A percentile compares a stretch with the other conserved stretches of the same genome.
These are phyloP conservation scores for Bruguiera gymnorhiza DNA, from an alignment of 345 rosid species.

Conservation along the genomic window DNA sequence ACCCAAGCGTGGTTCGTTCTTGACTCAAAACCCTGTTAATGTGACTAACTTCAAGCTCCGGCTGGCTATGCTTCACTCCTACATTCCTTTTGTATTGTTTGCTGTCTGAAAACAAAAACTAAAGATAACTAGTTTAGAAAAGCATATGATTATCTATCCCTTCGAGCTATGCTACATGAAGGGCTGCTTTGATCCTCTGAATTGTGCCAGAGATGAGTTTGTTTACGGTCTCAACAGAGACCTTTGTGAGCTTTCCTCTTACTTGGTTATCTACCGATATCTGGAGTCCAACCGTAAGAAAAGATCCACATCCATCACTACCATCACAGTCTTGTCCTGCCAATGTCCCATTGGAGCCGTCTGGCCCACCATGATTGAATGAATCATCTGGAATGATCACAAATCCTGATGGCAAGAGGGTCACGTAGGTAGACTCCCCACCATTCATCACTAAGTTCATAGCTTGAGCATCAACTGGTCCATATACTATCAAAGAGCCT, in stretches of 20 bases:
- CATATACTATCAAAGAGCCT: slow-evolving; percentile 57
- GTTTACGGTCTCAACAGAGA: slow-evolving; percentile 59
- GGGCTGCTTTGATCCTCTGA: slow-evolving; percentile 52
- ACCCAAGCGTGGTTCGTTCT: slow-evolving; percentile 39
- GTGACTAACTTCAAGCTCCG: background rate
- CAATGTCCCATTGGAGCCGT: slow-evolving; percentile 1
- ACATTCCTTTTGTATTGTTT: background rate
- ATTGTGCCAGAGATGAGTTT: slow-evolving; percentile 55
- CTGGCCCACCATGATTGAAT: slow-evolving; percentile 18
- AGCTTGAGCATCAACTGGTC: slow-evolving; percentile 52
- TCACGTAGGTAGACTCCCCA: slow-evolving; percentile 40
- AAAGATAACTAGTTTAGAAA: background rate
- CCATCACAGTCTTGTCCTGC: slow-evolving; percentile 17
- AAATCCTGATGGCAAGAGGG: slow-evolving; percentile 63
- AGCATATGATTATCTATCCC: background rate
- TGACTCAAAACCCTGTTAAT: slow-evolving; percentile 31
- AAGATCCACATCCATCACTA: slow-evolving; percentile 32
- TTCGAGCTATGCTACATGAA: slow-evolving; percentile 21
- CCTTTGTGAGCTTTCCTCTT: slow-evolving; percentile 43
- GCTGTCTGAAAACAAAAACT: slow-evolving; percentile 1
- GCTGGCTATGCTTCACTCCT: slow-evolving; percentile 9
- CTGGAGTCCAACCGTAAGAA: slow-evolving; percentile 58
- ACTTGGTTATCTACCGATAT: slow-evolving; percentile 48
- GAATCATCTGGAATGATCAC: slow-evolving; percentile 46
- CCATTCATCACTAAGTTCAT: slow-evolving; percentile 44